Base-by-base conservation (phyloP, 23 red algal genomes). In the Pyropia haitanensis region DNA sequence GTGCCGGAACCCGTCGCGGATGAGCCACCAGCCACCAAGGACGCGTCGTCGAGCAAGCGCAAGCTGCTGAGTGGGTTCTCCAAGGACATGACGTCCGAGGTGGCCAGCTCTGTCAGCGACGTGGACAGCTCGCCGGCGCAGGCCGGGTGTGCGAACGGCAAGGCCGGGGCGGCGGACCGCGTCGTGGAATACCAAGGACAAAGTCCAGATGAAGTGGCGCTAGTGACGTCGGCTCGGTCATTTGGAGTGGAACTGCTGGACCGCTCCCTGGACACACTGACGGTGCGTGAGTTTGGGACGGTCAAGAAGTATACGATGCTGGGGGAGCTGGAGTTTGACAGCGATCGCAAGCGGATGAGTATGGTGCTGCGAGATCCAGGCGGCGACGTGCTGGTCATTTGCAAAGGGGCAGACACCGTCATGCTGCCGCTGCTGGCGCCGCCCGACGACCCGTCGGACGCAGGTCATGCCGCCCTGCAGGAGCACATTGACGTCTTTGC, bases 401-500 rank as follows among this genome's bases (percentile, higher is more conserved):
- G 70, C 24, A 95, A 95, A 56, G 90, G 90, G 44, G 90, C 90
- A 8, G 90, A 95, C 52, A 88, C 80, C 26, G 81, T 88, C 20
- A 95, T 95, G 90, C 50, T 95, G 51, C 55, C 62, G 25, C 53
- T 96, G 71, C 34, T 89, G 77, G 49, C 49, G n/a, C 26, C 80
- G 15, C 39, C 77, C 23, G 64, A 78, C 16, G 58, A 83, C 34
- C 5, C 76, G 15, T 4, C 39, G 39, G 39, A 46, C 13, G 39
- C 2, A 46, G 39, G 39, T 12, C 39, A 46, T 46, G 71, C 75
- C 13, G 14, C 60, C 3, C 51, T 74, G 13, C 70, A 90, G 76
- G 73, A 96, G 39, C 73, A 95, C 49, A 79, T 95, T 76, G 77
- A 95, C 33, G 73, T 82, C 25, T 95, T 95, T 83, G 90, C 90